Base-by-base conservation (phyloP, 148 eudicot species). In the Rhododendron henanense region DNA sequence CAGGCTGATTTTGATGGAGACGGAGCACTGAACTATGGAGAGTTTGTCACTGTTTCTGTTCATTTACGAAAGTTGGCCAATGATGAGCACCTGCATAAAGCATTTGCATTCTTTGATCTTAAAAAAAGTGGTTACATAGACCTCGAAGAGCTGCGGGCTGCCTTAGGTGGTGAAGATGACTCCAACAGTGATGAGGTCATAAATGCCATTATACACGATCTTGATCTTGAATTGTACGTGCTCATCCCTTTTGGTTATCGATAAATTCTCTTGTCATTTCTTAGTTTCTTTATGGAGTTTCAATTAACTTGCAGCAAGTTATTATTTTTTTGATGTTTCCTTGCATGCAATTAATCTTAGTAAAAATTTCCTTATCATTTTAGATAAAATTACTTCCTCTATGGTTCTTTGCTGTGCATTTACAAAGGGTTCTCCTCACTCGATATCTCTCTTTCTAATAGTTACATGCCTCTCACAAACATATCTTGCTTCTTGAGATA, bases 1-100 rank as follows among this genome's bases (percentile, higher is more conserved):
- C 92, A 93, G 95, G 95, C 95, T 33, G 98, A 94, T 88, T 90
- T 93, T 47, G 95, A 93, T 84, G 92, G 94, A 37, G 93, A 94
- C 84, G 98, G 98, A 83, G 48, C 85, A 31, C 81, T 94, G 88
- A 92, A 92, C 87, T 94, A 91, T 74, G 94, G 90, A 53, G 97
- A 93, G 92, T 94, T 92, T 86, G 91, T 94, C 73, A 92, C 94
- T 71, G 90, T 92, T 39, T 91, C 95, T 10, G 91, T 94, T 48
- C 94, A 94, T 92, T 88, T 93, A 7, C 90, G 83, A 76, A 93
- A 92, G 85, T 92, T 94, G 94, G 96, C 92, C 41, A 92, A 93
- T 84, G 98, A 94, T 71, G 98, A 92, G 89, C 98, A 93, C 88
- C 85, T 94, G 39, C 95, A 90, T 81, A 89, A 93, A 87, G 98